Conservation (phyloP, 257 asterid species). For the Solanum rostratum region DNA sequence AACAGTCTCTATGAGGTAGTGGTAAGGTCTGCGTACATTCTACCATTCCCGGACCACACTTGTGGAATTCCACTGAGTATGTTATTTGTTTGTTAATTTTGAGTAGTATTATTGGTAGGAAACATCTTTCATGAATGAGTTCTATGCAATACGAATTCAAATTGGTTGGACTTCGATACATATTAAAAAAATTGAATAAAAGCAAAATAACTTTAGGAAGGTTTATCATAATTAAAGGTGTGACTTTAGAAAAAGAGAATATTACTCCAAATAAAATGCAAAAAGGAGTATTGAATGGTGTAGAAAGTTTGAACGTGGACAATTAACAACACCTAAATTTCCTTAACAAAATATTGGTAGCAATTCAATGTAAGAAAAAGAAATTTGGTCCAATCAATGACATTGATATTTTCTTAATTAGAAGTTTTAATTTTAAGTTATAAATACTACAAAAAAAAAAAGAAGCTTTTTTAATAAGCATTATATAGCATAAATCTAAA, state of each 20-base stretch:
- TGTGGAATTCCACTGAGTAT: no score
- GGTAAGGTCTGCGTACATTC: no score
- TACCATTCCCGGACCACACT: no score
- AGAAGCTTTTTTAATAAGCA: accelerated
- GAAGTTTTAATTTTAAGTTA: accelerated
- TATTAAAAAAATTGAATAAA: background rate
- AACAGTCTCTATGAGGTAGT: no score
- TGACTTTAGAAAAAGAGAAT: background rate
- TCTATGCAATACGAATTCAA: no score
- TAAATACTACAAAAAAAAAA: background rate
- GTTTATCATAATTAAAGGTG: background rate
- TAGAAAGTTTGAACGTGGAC: background rate
- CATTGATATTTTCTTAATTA: background rate
- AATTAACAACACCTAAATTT: background rate
- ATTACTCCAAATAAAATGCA: background rate
- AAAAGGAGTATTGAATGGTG: background rate
- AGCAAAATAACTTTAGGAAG: background rate
- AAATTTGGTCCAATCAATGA: background rate
- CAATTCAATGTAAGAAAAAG: background rate
- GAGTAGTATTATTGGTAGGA: no score
- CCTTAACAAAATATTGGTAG: background rate
- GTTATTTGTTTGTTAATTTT: no score
- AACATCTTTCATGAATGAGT: no score
- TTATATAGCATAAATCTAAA: accelerated
- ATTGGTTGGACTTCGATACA: no score